Evolutionary conservation across 495 filamentous ascomycete species (phyloP).

Genomic region (Penicillium steckii): DNA sequence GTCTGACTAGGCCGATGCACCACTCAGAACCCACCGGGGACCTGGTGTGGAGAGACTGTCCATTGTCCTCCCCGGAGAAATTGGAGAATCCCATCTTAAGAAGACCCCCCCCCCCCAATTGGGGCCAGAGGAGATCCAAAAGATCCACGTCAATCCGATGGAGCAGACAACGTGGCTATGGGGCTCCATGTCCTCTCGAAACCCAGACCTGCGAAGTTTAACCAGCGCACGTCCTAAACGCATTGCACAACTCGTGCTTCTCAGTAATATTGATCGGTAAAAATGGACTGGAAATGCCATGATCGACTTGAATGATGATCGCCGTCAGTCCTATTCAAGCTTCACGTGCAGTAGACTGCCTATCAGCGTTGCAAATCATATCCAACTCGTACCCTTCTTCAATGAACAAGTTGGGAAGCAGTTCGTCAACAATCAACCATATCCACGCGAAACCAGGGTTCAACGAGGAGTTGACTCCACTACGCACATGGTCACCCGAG

Average conservation of each 20-base stretch:
- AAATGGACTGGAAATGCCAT: not conserved
- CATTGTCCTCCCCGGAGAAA: conserved; percentile 11
- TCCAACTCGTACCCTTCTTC: not conserved
- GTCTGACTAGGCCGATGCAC: conserved; percentile 12
- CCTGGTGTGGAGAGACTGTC: conserved; percentile 1
- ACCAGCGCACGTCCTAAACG: not conserved
- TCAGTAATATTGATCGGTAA: not conserved
- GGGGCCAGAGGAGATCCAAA: not conserved
- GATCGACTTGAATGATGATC: conserved; percentile 4
- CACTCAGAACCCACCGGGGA: conserved; percentile 7
- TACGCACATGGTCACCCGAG: not conserved
- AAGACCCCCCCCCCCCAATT: not conserved
- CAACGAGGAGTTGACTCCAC: not conserved
- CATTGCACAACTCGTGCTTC: not conserved
- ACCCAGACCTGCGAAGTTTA: not conserved
- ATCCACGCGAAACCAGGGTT: not conserved
- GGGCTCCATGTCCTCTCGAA: conserved; percentile 1
- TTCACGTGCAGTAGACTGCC: conserved; percentile 21
- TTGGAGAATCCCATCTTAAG: not conserved
- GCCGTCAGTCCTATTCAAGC: conserved; percentile 5
- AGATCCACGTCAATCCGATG: conserved; percentile 1
- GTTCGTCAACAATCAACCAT: not conserved
- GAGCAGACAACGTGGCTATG: conserved; percentile 13
- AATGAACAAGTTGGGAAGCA: not conserved
- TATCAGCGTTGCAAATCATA: conserved; percentile 20